Evolutionary conservation across 805 yeast genomes (phyloP), one percentile per base, ranked within the genome.

Genomic region (Teunomyces tritomae): DNA sequence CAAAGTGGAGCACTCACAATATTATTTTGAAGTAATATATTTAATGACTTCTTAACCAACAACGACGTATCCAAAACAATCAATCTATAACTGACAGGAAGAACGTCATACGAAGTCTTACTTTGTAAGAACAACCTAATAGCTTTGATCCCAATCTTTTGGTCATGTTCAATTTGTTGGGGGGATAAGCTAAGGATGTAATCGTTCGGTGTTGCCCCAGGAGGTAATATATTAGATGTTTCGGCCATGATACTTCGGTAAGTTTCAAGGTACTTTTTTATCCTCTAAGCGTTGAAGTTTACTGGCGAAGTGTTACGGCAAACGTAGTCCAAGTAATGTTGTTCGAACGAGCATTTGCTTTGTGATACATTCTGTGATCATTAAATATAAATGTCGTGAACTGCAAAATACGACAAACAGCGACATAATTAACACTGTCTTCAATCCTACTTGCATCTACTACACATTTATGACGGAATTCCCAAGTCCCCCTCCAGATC

Each of bases 1-100:
- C 99, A 94, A 45, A 94, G 73, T 2, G 99, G 99, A 4, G 98
- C 98, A 46, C 96, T 85, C 28, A 94, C 97, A 59, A 94, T 89
- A 63, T 89, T 88, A 66, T 94, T 94, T 63, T 94, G 98, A 45
- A 94, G 74, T 51, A 94, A 70, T 27, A 95, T 91, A 54, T 89
- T 90, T 60, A 94, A 75, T 4, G 97, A 87, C 63, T 92, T 89
- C 68, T 92, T 91, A 33, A 94, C 96, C 48, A 89, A 71, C 42
- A 94, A 73, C 5, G 96, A 82, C 1, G 98, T 91, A 64, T 94
- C 99, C 58, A 94, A 80, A 41, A 94, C 98, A 47, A 94, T 87
- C 59, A 94, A 77, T 57, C 97, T 77, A 65, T 92, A 94, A 16
- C 96, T 85, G 30, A 94, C 98, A 2, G 99, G 99, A 36, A 94